Base-by-base conservation (phyloP, 805 yeast species). In the Candida chilensis region DNA sequence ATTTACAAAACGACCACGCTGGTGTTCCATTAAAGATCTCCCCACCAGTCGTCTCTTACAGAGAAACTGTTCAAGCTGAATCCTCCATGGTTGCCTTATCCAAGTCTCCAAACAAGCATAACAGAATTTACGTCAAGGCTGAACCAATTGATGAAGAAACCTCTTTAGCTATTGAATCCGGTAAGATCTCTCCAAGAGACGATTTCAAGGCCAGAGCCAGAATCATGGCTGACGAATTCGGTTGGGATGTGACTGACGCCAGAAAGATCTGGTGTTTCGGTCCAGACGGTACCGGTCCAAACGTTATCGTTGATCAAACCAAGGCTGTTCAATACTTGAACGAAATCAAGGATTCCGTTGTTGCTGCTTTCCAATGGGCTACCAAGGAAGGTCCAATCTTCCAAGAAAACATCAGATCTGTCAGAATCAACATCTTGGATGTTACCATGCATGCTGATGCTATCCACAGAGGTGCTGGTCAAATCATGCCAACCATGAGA, bases 231-330 rank as follows among this genome's bases (percentile, higher is more conserved):
- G 97, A 90, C 66, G 95, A 92, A 66, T 92, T 68, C 81, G 96
- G 90, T 52, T 90, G 98, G 98, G 97, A 90, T 64, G 96, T 92
- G 64, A 78, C 96, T 52, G 98, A 90, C 63, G 98, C 96, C 71
- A 88, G 98, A 83, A 90, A 92, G 92, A 92, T 90, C 63, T 90
- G 98, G 98, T 86, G 96, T 83, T 90, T 90, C 87, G 98, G 98
- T 75, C 97, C 98, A 64, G 98, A 90, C 62, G 96, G 96, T 71
- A 79, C 74, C 66, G 98, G 98, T 72, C 88, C 98, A 58, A 90
- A 90, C 77, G 69, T 92, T 60, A 96, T 90, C 60, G 94, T 90
- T 68, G 98, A 90, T 76, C 96, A 88, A 74, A 90, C 97, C 60
- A 90, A 90, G 90, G 98, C 98, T 59, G 97, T 90, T 44, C 97